phyloP scores from a whole-genome alignment of 2,329 filamentous ascomycete genomes.

The Hypomyces perniciosus region DNA sequence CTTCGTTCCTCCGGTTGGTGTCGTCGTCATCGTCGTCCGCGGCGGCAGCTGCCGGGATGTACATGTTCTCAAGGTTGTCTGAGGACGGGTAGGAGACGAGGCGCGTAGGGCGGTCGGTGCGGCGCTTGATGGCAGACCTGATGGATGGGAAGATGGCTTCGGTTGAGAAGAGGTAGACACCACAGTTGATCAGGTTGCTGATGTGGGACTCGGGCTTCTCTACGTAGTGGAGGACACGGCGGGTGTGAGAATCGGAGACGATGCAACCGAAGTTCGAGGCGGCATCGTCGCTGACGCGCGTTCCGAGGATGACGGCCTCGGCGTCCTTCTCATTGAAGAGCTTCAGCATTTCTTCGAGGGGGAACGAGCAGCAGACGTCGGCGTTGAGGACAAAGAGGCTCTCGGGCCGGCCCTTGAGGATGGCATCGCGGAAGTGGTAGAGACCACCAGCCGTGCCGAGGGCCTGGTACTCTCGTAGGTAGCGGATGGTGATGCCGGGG shows the following conservation, averaged over 20 bases:
- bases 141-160: conserved; percentile 97
- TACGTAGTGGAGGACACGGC: conserved; percentile 95
- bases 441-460: conserved; percentile 92
- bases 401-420: conserved; percentile 91
- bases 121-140: conserved; percentile 88
- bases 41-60: conserved; percentile 33
- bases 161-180: conserved; percentile 94
- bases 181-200: conserved; percentile 98
- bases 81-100: conserved; percentile 93
- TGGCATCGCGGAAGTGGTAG: conserved; percentile 98
- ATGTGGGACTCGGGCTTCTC: conserved; percentile 96
- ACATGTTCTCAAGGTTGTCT: conserved; percentile 75
- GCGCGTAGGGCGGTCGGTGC: conserved; percentile 75
- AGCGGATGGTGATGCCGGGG: conserved; percentile 79
- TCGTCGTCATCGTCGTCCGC: conserved; percentile 43
- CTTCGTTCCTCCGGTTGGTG: conserved; percentile 73
- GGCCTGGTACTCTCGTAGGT: conserved; percentile 95
- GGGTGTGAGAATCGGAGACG: conserved; percentile 87
- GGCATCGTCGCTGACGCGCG: conserved; percentile 81
- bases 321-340: conserved; percentile 93
- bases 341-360: conserved; percentile 89
- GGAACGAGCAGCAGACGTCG: conserved; percentile 98
- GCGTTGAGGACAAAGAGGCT: conserved; percentile 96
- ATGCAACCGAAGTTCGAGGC: conserved; percentile 98
- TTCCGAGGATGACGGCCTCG: conserved; percentile 93